Evolutionary conservation across 371 early-diverging fungal species (phyloP), one percentile per base, ranked within the genome.

Genomic region (Apophysomyces elegans): DNA sequence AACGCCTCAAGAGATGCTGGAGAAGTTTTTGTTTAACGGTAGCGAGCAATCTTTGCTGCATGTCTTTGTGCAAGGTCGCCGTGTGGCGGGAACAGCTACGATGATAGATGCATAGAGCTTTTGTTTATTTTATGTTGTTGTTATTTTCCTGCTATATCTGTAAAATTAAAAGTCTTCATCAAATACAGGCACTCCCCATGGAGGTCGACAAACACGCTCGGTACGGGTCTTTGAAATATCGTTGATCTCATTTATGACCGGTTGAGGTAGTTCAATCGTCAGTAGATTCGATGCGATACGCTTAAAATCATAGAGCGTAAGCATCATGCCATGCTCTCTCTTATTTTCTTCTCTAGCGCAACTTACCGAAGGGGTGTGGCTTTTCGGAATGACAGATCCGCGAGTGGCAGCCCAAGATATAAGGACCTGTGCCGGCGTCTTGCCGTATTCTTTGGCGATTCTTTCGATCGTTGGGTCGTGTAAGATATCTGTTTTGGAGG

Each of bases 371-470:
- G 80, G 70, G 13, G 70, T 79, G 9, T 77, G 78, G 63, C 81
- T 79, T 74, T 88, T 88, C 37, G 88, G 88, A 59, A 87, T 71
- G 6, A 84, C 83, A 16, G 70, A 74, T 2, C 71, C 68, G 37
- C 91, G 88, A 62, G 91, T 78, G 56, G 88, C 68, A n/a, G 83
- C 86, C 94, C 95, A 96, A 26, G 89, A 86, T 21, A 95, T 70
- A 11, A 90, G 72, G 44, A 93, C 85, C 71, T 95, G 94, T 7
- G 94, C 90, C 1, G 90, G 80, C 0, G 92, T 80, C 60, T 83
- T 87, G 13, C 74, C 65, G 66, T 88, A 83, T 16, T 78, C 78
- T 56, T 83, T 68, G n/a, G 94, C 92, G 63, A 94, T 83, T 47
- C 79, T 74, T 56, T 59, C 67, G 60, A 93, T 70, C 59, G 67